Conservation (phyloP, 2,329 filamentous ascomycete genomes). For the Claviceps capensis region DNA sequence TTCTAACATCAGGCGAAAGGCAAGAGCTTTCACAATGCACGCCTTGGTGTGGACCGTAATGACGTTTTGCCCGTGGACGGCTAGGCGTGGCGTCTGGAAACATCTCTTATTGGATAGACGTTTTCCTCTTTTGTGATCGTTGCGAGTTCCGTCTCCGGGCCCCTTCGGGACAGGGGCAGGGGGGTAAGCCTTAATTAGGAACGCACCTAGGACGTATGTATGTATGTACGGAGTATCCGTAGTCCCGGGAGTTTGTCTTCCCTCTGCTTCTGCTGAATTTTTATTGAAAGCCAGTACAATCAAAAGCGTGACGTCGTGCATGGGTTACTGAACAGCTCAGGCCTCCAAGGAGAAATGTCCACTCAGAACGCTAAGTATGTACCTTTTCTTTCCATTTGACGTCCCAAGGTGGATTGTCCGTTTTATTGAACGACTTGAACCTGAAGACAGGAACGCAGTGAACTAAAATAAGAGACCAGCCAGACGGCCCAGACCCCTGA, state of each 20-base stretch:
- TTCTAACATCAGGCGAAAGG: background rate
- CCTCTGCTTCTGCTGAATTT: background rate
- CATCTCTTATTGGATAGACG: background rate
- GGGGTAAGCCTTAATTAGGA: too few species aligned
- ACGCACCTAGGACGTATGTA: too few species aligned
- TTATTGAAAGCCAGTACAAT: background rate
- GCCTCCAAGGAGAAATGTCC: background rate
- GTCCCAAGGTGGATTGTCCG: background rate
- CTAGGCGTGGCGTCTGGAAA: background rate
- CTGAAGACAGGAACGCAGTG: background rate
- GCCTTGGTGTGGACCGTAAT: background rate
- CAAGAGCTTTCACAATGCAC: background rate
- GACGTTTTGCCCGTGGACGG: background rate
- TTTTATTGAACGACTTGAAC: background rate
- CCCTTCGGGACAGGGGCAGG: background rate
- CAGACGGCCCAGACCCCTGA: background rate
- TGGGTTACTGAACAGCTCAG: background rate
- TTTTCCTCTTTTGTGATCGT: background rate
- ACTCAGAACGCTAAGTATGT: background rate
- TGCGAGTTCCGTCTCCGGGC: background rate
- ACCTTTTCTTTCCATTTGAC: background rate
- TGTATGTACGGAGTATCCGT: too few species aligned
- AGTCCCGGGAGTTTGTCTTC: background rate
- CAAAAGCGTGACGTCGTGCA: slow-evolving; percentile 3
- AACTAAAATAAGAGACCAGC: background rate